Evolutionary conservation across 495 filamentous ascomycete species (phyloP), one percentile per base, ranked within the genome.

Genomic region (Physcia stellaris): DNA sequence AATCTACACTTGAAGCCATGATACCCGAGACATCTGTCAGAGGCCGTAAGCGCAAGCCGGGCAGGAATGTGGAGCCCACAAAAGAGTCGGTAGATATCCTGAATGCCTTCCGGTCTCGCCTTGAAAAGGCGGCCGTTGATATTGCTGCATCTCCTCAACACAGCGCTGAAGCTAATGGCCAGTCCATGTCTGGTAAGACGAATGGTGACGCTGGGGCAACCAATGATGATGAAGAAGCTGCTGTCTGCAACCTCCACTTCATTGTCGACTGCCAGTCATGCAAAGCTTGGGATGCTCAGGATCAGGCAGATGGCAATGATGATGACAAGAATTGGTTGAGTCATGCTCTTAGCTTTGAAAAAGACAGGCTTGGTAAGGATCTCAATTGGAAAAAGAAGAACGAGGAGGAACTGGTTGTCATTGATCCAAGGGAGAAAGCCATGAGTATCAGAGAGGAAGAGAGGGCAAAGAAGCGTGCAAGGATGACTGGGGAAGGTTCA

Each of bases 181-280:
- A 45, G 49, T 37, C 39, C 49, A 9, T 52, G 56, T 39, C 58
- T 51, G 39, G 52, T 28, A 40, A 50, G 26, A 54, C 58, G 15
- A 58, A 62, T 28, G 50, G 45, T 27, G 57, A 46, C 26, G 59
- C 51, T 19, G 32, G 42, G n/a, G 50, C 31, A 1, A 47, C 51
- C 1, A 59, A 52, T 11, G 56, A 54, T n/a, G 69, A 75, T 30
- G 79, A 83, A 32, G 82, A 88, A 55, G 68, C 69, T 0, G 66
- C 67, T 28, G 62, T 92, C 12, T 94, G 86, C 51, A 85, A 94
- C 53, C 65, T 94, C 4, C 86, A 94, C 49, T 94, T 94, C 61
- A 87, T 96, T 48, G 79, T 79, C 6, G 79, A 86, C 46, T 99
- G 90, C 56, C 81, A 92, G 43, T 93, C 83, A 24, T 99, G 90